Evolutionary conservation across 371 early-diverging fungal species (phyloP), one percentile per base, ranked within the genome.

Genomic region (Caulochytrium protostelioides): DNA sequence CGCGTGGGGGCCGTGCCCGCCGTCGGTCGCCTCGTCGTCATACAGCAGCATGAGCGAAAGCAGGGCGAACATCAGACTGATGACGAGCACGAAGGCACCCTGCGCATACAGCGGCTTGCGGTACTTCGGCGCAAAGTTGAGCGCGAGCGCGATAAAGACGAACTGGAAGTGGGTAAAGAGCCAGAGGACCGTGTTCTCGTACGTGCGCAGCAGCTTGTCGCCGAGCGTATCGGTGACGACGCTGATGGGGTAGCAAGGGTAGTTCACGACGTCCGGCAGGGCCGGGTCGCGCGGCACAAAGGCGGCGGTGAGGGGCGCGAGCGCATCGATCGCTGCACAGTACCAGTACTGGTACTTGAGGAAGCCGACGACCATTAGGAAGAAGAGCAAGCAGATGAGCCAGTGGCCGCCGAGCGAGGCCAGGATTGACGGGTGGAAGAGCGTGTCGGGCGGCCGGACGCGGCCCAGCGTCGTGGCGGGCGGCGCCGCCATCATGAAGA

Each of bases 311-410:
- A n/a, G n/a, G n/a, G n/a, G n/a, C n/a, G n/a, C n/a, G n/a, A n/a
- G n/a, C n/a, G n/a, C n/a, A n/a, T n/a, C n/a, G n/a, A n/a, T n/a
- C n/a, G n/a, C n/a, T n/a, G n/a, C n/a, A n/a, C n/a, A n/a, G n/a
- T n/a, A n/a, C n/a, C n/a, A n/a, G n/a, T n/a, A n/a, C n/a, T n/a
- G n/a, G 46, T 72, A 65, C 47, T 70, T 76, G 54, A 72, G 71
- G 20, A 67, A 53, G 16, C 66, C 71, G 6, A 65, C 74, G 12
- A 62, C 65, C 32, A 50, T 37, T n/a, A n/a, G n/a, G n/a, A n/a
- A n/a, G n/a, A n/a, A n/a, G n/a, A n/a, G n/a, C n/a, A n/a, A n/a
- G n/a, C n/a, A n/a, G n/a, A n/a, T n/a, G n/a, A n/a, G n/a, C n/a
- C n/a, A n/a, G n/a, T n/a, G n/a, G n/a, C n/a, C n/a, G n/a, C n/a